Conservation (phyloP, 2,329 filamentous ascomycete genomes). For the Alternaria hordeiaustralica region DNA sequence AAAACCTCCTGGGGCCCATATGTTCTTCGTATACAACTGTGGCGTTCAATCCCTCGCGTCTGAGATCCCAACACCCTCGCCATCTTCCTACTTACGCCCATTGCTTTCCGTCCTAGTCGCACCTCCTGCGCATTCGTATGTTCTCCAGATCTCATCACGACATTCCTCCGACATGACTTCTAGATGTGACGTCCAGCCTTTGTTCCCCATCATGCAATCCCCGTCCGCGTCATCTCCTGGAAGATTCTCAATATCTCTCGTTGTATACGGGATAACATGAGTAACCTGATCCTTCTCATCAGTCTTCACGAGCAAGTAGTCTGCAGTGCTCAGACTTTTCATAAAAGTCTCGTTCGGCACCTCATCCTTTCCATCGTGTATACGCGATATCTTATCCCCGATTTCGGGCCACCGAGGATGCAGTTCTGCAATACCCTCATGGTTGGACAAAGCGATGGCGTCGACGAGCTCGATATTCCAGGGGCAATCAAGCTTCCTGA, state of each 20-base stretch:
- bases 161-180: neutral
- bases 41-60: neutral
- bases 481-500: neutral
- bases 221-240: neutral
- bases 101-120: neutral
- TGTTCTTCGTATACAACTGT: neutral
- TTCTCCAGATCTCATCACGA: neutral
- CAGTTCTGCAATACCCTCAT: neutral
- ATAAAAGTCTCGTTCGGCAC: neutral
- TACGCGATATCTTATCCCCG: neutral
- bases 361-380: neutral
- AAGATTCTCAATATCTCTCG: neutral
- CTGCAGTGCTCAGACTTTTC: neutral
- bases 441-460: neutral
- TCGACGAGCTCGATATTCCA: neutral
- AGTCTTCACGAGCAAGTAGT: neutral
- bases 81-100: neutral
- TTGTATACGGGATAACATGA: neutral
- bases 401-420: neutral
- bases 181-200: neutral
- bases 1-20: neutral
- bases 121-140: neutral
- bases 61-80: neutral
- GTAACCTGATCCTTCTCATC: neutral
- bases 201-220: rapidly evolving